phyloP scores from a whole-genome alignment of 352 stramenopile species.

The Phytophthora pistaciae region DNA sequence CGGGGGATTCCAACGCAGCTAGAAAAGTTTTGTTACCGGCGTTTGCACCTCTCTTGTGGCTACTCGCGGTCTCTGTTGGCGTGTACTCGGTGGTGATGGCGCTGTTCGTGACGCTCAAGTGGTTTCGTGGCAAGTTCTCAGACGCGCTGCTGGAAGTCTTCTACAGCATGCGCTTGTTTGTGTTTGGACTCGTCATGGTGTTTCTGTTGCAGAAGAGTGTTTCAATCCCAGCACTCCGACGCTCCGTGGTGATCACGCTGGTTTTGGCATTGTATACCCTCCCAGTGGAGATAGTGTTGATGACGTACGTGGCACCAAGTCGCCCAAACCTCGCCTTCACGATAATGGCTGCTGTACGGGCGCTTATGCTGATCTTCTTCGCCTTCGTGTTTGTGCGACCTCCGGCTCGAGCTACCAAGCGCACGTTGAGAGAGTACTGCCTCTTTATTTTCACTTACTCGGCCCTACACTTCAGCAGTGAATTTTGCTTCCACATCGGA shows the following conservation, averaged over 20 bases:
- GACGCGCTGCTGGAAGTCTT: conserved; percentile 47
- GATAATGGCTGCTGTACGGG: conserved; percentile 23
- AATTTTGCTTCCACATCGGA: conserved; percentile 36
- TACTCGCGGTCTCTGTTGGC: conserved; percentile 47
- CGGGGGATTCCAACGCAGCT: conserved; percentile 52
- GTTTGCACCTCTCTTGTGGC: conserved; percentile 75
- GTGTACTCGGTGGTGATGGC: conserved; percentile 50
- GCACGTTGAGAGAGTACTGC: conserved; percentile 45
- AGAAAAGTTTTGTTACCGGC: conserved; percentile 73
- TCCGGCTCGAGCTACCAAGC: conserved; percentile 33
- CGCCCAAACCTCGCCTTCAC: conserved; percentile 21
- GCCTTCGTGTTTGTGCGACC: conserved; percentile 33
- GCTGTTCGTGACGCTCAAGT: conserved; percentile 28
- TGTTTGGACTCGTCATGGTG: conserved; percentile 57
- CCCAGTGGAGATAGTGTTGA: conserved; percentile 28
- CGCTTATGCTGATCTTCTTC: conserved; percentile 33
- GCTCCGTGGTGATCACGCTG: conserved; percentile 47
- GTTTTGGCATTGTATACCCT: conserved; percentile 44
- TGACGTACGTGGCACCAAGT: conserved; percentile 30
- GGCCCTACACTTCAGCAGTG: conserved; percentile 41
- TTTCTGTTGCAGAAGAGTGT: conserved; percentile 74
- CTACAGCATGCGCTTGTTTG: conserved; percentile 63
- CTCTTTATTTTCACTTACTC: conserved; percentile 52
- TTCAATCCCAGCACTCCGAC: conserved; percentile 50
- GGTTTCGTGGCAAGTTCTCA: conserved; percentile 39